Percentiles rank a stretch among this genome's conserved stretches.
phyloP scores from a whole-genome alignment of 2,329 filamentous ascomycete species.

The Penicillium glabrum region DNA sequence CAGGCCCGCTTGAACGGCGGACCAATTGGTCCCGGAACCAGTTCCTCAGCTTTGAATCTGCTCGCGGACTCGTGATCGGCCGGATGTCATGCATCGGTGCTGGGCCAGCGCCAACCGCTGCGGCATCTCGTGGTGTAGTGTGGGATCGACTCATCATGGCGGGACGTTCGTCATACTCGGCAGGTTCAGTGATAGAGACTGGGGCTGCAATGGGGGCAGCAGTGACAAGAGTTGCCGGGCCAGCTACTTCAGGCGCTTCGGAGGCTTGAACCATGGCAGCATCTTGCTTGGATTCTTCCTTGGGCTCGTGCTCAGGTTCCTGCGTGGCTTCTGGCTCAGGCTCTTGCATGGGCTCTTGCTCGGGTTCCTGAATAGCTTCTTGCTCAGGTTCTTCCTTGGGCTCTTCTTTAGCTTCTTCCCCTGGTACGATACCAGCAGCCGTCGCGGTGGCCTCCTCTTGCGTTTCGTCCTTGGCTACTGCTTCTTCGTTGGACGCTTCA shows the following conservation, averaged over 20 bases:
- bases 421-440: not conserved
- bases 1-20: slow-evolving; percentile 27
- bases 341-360: not conserved
- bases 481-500: not conserved
- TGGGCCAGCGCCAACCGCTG: slow-evolving; percentile 3
- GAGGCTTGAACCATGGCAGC: not conserved
- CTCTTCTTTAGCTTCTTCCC: not conserved
- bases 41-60: slow-evolving; percentile 35
- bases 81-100: slow-evolving; percentile 11
- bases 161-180: not conserved
- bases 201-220: not conserved
- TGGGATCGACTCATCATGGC: not conserved
- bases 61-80: slow-evolving; percentile 23
- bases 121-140: slow-evolving; percentile 12
- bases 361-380: not conserved
- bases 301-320: not conserved
- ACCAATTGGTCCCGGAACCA: slow-evolving; percentile 35
- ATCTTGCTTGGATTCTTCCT: not conserved
- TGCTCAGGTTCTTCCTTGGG: not conserved
- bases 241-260: slow-evolving; percentile 4
- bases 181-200: slow-evolving; percentile 4
- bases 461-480: not conserved
- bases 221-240: slow-evolving; percentile 1
- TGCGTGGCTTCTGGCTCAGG: not conserved
- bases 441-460: not conserved